Evolutionary conservation across 164 flowering plant genomes (phyloP).

Genomic region (Dillenia turbinata): DNA sequence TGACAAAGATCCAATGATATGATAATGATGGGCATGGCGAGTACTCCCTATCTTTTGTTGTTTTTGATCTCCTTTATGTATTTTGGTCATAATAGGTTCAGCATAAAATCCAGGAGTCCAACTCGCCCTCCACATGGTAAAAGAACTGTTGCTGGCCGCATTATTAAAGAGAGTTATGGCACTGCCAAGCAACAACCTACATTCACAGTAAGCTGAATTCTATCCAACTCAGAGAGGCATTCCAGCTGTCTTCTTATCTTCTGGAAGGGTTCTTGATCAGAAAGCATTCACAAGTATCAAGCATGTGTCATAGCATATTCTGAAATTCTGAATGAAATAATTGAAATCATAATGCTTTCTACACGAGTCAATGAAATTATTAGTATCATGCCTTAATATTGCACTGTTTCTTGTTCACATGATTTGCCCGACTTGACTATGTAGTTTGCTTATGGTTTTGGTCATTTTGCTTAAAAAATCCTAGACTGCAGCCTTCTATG

Average conservation of each 20-base stretch:
- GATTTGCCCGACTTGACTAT: no score
- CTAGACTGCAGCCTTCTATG: no score
- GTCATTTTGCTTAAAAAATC: no score
- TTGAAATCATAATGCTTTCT: no score
- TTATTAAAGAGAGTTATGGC: constrained; percentile 93
- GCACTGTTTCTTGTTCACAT: no score
- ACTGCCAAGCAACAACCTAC: constrained; percentile 92
- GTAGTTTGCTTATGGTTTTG: no score
- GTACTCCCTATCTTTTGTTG: not conserved
- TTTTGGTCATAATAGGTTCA: constrained; percentile 45
- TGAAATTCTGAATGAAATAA: no score
- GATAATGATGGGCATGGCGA: not conserved
- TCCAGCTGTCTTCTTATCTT: not conserved
- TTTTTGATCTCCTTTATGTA: not conserved
- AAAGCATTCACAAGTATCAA: not conserved
- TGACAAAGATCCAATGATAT: no score
- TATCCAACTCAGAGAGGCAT: not conserved
- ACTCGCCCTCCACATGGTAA: constrained; percentile 71
- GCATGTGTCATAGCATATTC: no score
- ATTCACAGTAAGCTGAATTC: constrained; percentile 56
- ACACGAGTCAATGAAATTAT: no score
- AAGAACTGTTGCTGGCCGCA: constrained; percentile 72
- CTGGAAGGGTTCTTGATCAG: not conserved
- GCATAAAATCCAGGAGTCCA: constrained; percentile 68
- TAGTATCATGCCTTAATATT: no score